Conservation (phyloP, 83 land plant species). For the Thuja plicata region DNA sequence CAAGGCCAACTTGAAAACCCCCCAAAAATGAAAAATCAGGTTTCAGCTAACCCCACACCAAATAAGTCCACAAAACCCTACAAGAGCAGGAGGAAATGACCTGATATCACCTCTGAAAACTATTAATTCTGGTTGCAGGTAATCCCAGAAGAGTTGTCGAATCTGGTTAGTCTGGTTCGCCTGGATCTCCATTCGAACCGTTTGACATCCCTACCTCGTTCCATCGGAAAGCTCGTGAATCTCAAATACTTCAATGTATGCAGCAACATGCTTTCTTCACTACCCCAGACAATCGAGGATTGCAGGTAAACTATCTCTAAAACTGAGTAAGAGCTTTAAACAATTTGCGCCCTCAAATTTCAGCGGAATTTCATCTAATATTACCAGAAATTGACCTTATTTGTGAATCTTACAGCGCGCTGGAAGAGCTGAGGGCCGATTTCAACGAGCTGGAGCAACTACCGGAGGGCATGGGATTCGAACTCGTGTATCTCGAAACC, state of each 20-base stretch:
- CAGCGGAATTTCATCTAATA: too few relatives aligned
- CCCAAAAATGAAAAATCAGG: too few relatives aligned
- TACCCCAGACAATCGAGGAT: conserved; percentile 72
- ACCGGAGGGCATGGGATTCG: conserved; percentile 73
- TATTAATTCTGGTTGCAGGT: neutral
- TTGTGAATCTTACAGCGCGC: conserved; percentile 23
- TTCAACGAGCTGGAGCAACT: conserved; percentile 73
- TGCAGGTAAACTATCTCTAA: conserved; percentile 48
- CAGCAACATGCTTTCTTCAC: conserved; percentile 58
- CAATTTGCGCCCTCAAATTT: too few relatives aligned
- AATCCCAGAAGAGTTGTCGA: neutral
- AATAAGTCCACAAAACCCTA: too few relatives aligned
- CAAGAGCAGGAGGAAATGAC: too few relatives aligned
- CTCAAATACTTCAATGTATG: conserved; percentile 67
- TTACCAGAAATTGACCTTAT: too few relatives aligned
- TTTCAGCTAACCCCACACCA: too few relatives aligned
- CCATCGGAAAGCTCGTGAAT: conserved; percentile 74
- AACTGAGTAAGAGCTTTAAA: neutral
- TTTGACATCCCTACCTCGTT: conserved; percentile 65
- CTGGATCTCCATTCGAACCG: conserved; percentile 76
- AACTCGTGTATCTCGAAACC: conserved; percentile 53
- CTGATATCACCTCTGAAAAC: neutral
- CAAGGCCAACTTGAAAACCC: too few relatives aligned
- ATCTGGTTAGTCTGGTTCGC: conserved; percentile 53
- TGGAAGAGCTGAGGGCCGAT: conserved; percentile 71